A percentile compares a stretch with the other conserved stretches of the same genome.
phyloP scores from a whole-genome alignment of 2,329 filamentous ascomycete species.

The Clonostachys rhizophaga region DNA sequence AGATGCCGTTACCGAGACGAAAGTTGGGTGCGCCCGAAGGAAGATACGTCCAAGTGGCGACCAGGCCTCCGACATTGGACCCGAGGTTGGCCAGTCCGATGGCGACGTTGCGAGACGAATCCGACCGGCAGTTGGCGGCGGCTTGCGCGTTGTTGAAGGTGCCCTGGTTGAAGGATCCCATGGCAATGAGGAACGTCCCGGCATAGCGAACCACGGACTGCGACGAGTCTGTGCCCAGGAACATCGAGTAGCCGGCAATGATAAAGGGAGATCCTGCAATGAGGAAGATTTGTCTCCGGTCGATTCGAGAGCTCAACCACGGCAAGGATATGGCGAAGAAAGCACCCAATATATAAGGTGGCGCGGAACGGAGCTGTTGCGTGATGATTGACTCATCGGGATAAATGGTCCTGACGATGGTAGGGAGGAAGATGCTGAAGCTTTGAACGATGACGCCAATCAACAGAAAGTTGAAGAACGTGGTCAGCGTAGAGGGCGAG shows the following conservation, averaged over 20 bases:
- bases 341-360: slow-evolving; percentile 55
- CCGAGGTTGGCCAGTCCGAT: neutral
- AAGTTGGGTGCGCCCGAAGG: slow-evolving; percentile 6
- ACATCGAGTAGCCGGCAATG: slow-evolving; percentile 5
- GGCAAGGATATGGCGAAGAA: slow-evolving; percentile 52
- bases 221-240: too few species aligned
- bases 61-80: slow-evolving; percentile 5
- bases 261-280: neutral
- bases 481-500: slow-evolving; percentile 47
- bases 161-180: too few species aligned
- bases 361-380: slow-evolving; percentile 58
- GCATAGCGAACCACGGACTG: too few species aligned
- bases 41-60: slow-evolving; percentile 9
- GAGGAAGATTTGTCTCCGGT: slow-evolving; percentile 31
- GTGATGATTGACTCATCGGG: slow-evolving; percentile 44
- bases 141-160: too few species aligned
- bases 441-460: slow-evolving; percentile 62
- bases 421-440: slow-evolving; percentile 59
- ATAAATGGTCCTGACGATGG: slow-evolving; percentile 58
- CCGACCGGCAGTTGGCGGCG: too few species aligned
- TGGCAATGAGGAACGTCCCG: too few species aligned
- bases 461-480: slow-evolving; percentile 51
- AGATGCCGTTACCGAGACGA: slow-evolving; percentile 8
- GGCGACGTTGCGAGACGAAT: too few species aligned
- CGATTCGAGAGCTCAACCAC: slow-evolving; percentile 45